Evolutionary conservation across 2,329 filamentous ascomycete species (phyloP).

Genomic region (Cladosporium sp.): DNA sequence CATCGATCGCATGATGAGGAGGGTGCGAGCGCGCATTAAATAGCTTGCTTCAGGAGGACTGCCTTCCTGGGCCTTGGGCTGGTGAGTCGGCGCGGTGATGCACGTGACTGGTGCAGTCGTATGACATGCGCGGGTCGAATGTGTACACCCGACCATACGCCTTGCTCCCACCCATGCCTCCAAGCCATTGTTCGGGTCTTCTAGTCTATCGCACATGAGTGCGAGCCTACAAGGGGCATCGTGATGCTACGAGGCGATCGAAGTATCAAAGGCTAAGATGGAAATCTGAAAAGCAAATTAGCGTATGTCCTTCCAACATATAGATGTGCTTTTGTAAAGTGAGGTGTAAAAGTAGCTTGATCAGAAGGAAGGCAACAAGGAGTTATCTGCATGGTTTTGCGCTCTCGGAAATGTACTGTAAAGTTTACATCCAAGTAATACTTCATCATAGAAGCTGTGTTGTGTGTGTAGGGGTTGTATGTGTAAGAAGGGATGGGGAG

Average conservation of each 20-base stretch:
- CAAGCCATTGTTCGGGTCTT: not conserved
- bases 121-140: not conserved
- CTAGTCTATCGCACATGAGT: not conserved
- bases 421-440: constrained; percentile 23
- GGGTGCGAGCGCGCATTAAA: not conserved
- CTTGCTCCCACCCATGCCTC: not conserved
- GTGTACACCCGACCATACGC: not conserved
- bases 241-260: not conserved
- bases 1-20: not conserved
- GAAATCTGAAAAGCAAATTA: constrained; percentile 15
- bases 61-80: not conserved
- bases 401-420: constrained; percentile 21
- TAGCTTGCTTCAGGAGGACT: not conserved
- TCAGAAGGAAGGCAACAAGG: constrained; percentile 23
- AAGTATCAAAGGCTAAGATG: not conserved
- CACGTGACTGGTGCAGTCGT: not conserved
- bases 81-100: not conserved
- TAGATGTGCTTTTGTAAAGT: not conserved
- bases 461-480: constrained; percentile 1
- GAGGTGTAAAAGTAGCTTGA: not conserved
- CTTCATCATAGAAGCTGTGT: constrained; percentile 18
- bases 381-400: constrained; percentile 23
- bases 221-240: not conserved
- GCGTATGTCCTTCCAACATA: not conserved
- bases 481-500: not conserved